Base-by-base conservation (phyloP, 495 filamentous ascomycete genomes). In the Geoglossum glabrum region DNA sequence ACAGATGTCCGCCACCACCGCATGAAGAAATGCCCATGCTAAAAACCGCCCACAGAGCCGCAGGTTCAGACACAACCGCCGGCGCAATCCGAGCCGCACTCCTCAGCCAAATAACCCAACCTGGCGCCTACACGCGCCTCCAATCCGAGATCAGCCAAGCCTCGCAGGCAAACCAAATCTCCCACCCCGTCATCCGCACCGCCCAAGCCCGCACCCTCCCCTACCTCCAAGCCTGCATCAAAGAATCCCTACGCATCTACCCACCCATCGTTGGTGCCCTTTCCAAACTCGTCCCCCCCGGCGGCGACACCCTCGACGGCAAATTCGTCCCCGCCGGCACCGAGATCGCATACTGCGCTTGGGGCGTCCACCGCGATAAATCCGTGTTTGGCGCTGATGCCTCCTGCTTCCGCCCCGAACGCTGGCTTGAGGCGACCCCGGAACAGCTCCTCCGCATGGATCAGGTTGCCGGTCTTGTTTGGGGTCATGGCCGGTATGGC, bases 251-350 rank as follows among this genome's bases (percentile, higher is more conserved):
- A 0, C 36, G 36, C 13, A 7, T 40, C 8, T 17, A 2, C 7
- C 36, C 36, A 7, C 36, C 36, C 36, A 15, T 40, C 6, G 17
- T 17, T 3, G 5, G 6, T 9, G 8, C 17, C 36, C 5, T 40
- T 3, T 17, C 5, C 7, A 40, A 40, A 17, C 9, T 2, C 3
- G 36, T 40, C 13, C 36, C 79, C 0, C 58, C 66, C 0, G 68
- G 65, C 54, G 80, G 79, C 9, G 76, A 78, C 36, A 71, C 60
- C 21, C 54, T 80, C 15, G 62, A 70, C 19, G 76, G 74, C 5
- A 59, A 68, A 3, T 75, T 71, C 49, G 61, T 84, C 0, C 77
- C 79, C 0, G 78, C 69, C 1, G 75, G 74, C 25, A 76, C 73
- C 0, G 63, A 70, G 25, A 68, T 82, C 6, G 78, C 75, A 3